Percentiles rank a stretch among this genome's conserved stretches.
phyloP scores from a whole-genome alignment of 2,329 filamentous ascomycete species.

The Calonectria pteridis region DNA sequence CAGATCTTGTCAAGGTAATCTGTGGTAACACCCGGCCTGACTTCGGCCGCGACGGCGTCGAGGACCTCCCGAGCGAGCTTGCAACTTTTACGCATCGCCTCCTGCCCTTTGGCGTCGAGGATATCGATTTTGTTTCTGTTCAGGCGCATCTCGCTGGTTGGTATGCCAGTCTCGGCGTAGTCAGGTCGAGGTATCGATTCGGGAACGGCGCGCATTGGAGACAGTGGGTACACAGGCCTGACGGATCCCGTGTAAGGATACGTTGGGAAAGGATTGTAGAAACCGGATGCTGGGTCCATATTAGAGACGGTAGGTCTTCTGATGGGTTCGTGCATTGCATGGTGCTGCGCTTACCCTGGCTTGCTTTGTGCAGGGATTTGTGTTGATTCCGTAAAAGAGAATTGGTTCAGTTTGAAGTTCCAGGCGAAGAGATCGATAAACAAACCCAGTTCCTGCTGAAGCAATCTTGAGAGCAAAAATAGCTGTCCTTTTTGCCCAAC shows the following conservation, averaged over 20 bases:
- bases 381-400: conserved; percentile 74
- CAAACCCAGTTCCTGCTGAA: conserved; percentile 99
- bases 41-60: conserved; percentile 87
- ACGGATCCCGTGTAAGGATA: conserved; percentile 86
- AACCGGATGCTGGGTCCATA: conserved; percentile 86
- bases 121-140: conserved; percentile 86
- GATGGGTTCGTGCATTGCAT: conserved; percentile 73
- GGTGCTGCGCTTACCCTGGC: conserved; percentile 10
- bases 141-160: conserved; percentile 70
- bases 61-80: conserved; percentile 88
- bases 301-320: conserved; percentile 77
- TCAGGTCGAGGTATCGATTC: conserved; percentile 86
- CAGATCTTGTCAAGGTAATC: conserved; percentile 96
- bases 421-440: conserved; percentile 19
- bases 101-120: conserved; percentile 82
- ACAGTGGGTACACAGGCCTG: conserved; percentile 90
- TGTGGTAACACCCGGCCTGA: conserved; percentile 92
- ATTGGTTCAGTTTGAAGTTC: conserved; percentile 34
- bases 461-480: conserved; percentile 98
- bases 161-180: conserved; percentile 87
- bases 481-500: conserved; percentile 87
- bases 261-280: conserved; percentile 92
- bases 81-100: conserved; percentile 94
- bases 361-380: conserved; percentile 62
- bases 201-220: conserved; percentile 78